These are phyloP conservation scores for Albugo candida DNA, from an alignment of 352 stramenopile genomes.

Conservation along the genomic window DNA sequence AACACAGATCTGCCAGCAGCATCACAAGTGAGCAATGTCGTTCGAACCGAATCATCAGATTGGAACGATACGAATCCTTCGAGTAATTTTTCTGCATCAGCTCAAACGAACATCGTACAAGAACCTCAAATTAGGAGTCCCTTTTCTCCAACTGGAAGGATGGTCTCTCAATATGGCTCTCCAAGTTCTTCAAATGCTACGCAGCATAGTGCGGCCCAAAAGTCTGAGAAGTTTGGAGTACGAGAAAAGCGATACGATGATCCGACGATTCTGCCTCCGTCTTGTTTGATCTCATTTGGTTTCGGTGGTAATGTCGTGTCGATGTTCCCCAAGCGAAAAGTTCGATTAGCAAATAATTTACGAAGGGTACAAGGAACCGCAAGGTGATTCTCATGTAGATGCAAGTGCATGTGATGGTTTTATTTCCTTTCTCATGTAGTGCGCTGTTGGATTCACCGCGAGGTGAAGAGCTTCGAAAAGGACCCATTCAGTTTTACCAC, in stretches of 20 bases:
- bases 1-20: too few species aligned
- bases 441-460: constrained; percentile 5
- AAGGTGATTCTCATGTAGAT: background rate
- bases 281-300: constrained; percentile 58
- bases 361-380: background rate
- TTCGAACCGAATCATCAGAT: too few species aligned
- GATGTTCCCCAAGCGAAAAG: constrained; percentile 77
- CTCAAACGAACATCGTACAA: too few species aligned
- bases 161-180: too few species aligned
- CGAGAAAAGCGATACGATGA: constrained; percentile 33
- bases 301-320: constrained; percentile 79
- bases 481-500: constrained; percentile 52
- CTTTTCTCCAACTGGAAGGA: too few species aligned
- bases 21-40: too few species aligned
- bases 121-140: too few species aligned
- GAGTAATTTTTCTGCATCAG: too few species aligned
- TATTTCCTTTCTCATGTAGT: background rate
- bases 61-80: too few species aligned
- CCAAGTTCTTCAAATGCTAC: too few species aligned
- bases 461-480: constrained; percentile 54
- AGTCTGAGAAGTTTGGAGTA: background rate
- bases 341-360: constrained; percentile 17
- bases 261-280: constrained; percentile 44
- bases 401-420: background rate
- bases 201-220: too few species aligned